Evolutionary conservation across 331 rosid genomes (phyloP).

Genomic region (Quercus tomentella): DNA sequence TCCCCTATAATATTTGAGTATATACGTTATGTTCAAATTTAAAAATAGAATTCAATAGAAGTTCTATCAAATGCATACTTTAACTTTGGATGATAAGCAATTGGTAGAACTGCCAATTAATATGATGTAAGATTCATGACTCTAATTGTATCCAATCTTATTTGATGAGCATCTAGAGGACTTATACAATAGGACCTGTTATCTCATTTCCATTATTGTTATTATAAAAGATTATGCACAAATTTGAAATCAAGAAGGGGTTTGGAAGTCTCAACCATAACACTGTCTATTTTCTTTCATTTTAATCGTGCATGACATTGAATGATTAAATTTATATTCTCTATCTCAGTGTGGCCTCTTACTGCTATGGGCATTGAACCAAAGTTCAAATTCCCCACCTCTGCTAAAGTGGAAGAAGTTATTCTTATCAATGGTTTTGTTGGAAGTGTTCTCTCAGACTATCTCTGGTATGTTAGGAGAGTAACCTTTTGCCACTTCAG

Average conservation of each 20-base stretch:
- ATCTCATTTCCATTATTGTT: background rate
- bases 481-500: background rate
- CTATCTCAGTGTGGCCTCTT: constrained; percentile 76
- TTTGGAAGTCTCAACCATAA: background rate
- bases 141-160: background rate
- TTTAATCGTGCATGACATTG: background rate
- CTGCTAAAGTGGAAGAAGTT: constrained; percentile 69
- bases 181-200: background rate
- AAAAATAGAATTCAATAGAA: background rate
- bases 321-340: constrained; percentile 9
- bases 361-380: constrained; percentile 93
- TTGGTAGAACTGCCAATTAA: background rate
- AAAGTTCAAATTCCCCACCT: constrained; percentile 71
- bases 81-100: background rate
- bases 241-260: too few species aligned
- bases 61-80: background rate
- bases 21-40: background rate
- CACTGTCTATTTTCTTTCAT: background rate
- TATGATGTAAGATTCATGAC: background rate
- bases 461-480: constrained; percentile 61
- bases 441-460: constrained; percentile 93
- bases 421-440: constrained; percentile 84
- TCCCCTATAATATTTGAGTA: too few species aligned
- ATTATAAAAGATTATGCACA: background rate
- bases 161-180: background rate